A percentile compares a stretch with the other conserved stretches of the same genome.
phyloP scores from a whole-genome alignment of 192 early-diverging fungal genomes.

The Gryganskiella cystojenkinii region DNA sequence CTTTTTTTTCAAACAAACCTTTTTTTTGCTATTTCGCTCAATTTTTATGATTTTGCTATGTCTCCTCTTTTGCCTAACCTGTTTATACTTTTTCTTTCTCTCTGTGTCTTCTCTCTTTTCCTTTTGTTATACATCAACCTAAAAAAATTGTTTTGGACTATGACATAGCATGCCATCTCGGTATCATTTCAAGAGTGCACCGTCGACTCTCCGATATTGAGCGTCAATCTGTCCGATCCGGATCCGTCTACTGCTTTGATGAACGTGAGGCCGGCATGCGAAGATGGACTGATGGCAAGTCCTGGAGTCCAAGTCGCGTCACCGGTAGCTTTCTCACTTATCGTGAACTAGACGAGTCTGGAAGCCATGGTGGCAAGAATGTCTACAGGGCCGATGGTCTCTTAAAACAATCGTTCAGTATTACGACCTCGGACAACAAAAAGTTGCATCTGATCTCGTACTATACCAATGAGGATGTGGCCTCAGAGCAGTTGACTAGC shows the following conservation, averaged over 20 bases:
- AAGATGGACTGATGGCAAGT: slow-evolving; percentile 93
- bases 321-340: slow-evolving; percentile 91
- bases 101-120: not conserved
- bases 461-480: slow-evolving; percentile 85
- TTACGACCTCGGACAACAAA: slow-evolving; percentile 82
- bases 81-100: not conserved
- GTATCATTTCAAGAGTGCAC: slow-evolving; percentile 79
- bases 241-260: slow-evolving; percentile 92
- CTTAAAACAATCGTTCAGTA: slow-evolving; percentile 90
- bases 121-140: no score
- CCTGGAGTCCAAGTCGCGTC: slow-evolving; percentile 90
- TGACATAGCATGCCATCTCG: slow-evolving; percentile 74
- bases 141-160: no score
- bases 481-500: slow-evolving; percentile 66
- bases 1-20: not conserved
- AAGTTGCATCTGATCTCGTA: slow-evolving; percentile 91
- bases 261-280: slow-evolving; percentile 92
- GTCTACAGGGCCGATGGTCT: slow-evolving; percentile 83
- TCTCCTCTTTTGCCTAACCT: slow-evolving; percentile 3
- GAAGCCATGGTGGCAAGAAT: slow-evolving; percentile 42
- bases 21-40: not conserved
- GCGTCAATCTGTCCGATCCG: slow-evolving; percentile 81
- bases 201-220: slow-evolving; percentile 87
- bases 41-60: not conserved
- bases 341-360: slow-evolving; percentile 75